phyloP scores from a whole-genome alignment of 805 yeast species.

The Zygosaccharomyces lentus region DNA sequence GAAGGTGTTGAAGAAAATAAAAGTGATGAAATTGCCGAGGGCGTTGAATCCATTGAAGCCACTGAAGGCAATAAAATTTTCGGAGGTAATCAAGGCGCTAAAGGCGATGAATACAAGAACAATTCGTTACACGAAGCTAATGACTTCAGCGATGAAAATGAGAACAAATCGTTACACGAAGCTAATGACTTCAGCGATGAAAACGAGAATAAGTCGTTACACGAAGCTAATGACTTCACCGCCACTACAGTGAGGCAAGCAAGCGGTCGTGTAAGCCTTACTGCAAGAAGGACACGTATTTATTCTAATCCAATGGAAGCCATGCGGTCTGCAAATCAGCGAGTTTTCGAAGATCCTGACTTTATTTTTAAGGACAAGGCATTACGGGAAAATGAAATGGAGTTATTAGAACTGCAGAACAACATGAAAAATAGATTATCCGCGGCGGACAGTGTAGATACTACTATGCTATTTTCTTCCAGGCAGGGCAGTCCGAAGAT shows the following conservation, averaged over 20 bases:
- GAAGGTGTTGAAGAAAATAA: too few relatives aligned
- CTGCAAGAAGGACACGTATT: slow-evolving; percentile 13
- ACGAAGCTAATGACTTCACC: slow-evolving; percentile 6
- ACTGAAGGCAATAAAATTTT: too few relatives aligned
- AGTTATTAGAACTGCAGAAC: slow-evolving; percentile 18
- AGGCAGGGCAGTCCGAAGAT: slow-evolving; percentile 21
- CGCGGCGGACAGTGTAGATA: slow-evolving; percentile 21
- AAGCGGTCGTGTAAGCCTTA: slow-evolving; percentile 34
- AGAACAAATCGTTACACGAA: too few relatives aligned
- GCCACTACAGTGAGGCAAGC: slow-evolving; percentile 25
- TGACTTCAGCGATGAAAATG: too few relatives aligned
- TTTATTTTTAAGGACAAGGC: slow-evolving; percentile 22
- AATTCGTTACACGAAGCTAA: too few relatives aligned
- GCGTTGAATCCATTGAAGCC: too few relatives aligned
- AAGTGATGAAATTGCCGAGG: too few relatives aligned
- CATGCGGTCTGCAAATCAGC: slow-evolving; percentile 5
- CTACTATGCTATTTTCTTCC: slow-evolving; percentile 24
- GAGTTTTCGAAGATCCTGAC: slow-evolving; percentile 9
- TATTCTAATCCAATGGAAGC: slow-evolving; percentile 2
- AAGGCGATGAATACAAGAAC: too few relatives aligned
- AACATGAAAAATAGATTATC: slow-evolving; percentile 11
- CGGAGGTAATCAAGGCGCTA: too few relatives aligned
- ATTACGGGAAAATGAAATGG: slow-evolving; percentile 20
- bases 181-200: too few relatives aligned
- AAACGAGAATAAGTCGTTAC: not conserved